Base-by-base conservation (phyloP, 495 filamentous ascomycete species). In the Mytilinidion resinicola region DNA sequence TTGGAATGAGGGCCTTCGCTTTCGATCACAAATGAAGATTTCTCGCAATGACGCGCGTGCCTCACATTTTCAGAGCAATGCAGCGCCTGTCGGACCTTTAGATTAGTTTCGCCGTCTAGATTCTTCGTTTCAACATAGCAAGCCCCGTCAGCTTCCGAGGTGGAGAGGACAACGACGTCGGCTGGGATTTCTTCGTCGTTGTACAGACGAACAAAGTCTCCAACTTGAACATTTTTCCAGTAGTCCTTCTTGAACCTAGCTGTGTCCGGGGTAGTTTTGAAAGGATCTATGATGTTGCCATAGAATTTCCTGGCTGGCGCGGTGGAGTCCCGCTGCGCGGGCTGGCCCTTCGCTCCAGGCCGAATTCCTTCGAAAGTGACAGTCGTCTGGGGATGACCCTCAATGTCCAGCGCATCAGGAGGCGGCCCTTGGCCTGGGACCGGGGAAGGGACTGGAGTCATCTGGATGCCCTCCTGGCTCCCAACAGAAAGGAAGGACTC, bases 41-140 rank as follows among this genome's bases (percentile, higher is more conserved):
- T 80, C 70, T 96, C 95, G 71, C 95, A 99, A 65, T 97, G 89
- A 35, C 84, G 82, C 0, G 93, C 93, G 71, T 96, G 92, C 72
- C 87, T 89, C 63, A 96, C 79, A 58, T 83, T 77, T 47, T 86
- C 86, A 36, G 91, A 85, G 72, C 89, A 90, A 59, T 92, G 86
- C 30, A 97, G 79, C 17, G 95, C 91, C 58, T 91, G 88, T 20
- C 95, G 86, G 53, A 97, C 89, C 72, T 99, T 99, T 53, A 99
- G 75, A 64, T 99, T 99, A 0, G 95, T 99, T 71, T 99, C 95
- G 17, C 95, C 95, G 67, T 99, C 95, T 70, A 99, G 73, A 67
- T 95, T 96, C 77, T 96, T 99, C 2, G 95, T 99, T 73, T 99
- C 95, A 20, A 97, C 86, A 63, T 97, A 97, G 70, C 95, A 99